Evolutionary conservation across 2,329 filamentous ascomycete species (phyloP), one percentile per base, ranked within the genome.

Genomic region (Furcasterigmium furcatum): DNA sequence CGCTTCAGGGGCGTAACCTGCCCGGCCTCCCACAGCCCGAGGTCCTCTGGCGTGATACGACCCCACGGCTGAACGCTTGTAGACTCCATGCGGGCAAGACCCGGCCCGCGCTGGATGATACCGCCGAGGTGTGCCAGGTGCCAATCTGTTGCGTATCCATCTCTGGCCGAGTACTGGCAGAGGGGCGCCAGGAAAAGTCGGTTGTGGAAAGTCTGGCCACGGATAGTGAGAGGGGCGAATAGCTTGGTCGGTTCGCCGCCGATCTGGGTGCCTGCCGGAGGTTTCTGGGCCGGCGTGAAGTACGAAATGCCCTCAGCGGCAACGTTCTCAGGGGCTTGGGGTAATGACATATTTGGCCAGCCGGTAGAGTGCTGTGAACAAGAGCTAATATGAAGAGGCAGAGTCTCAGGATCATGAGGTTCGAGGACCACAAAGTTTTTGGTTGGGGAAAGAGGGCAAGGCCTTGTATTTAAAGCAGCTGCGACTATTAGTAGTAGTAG

Each of bases 81-180:
- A 2, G 84, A 82, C 64, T 89, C 86, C 20, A 87, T 68, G 29
- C 29, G 12, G 29, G 79, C 58, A 4, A 88, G 61, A 1, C 83
- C 85, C 0, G 85, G 47, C 13, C 87, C 87, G 4, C 86, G 80
- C 55, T 82, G 76, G 20, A 84, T 71, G 52, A 90, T 88, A 18
- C 84, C 84, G 16, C 87, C 87, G 22, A 89, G 71, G 55, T 91
- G 87, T 3, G 85, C 79, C 29, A 85, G 62, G 59, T 91, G 87
- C 85, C 85, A 91, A 49, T 78, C 67, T 0, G 82, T 88, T 51
- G 80, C 75, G 59, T 88, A 84, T 9, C 88, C 68, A 30, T 72
- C 62, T 19, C 65, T 54, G 3, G 70, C 63, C 3, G 63, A 68
- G 51, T 73, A 74, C 52, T 74, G 71, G 47, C 72, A 76, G 56